Percentiles rank a stretch among this genome's conserved stretches.
Evolutionary conservation across 192 early-diverging fungal genomes (phyloP).

Genomic region (Haplosporangium gracile): DNA sequence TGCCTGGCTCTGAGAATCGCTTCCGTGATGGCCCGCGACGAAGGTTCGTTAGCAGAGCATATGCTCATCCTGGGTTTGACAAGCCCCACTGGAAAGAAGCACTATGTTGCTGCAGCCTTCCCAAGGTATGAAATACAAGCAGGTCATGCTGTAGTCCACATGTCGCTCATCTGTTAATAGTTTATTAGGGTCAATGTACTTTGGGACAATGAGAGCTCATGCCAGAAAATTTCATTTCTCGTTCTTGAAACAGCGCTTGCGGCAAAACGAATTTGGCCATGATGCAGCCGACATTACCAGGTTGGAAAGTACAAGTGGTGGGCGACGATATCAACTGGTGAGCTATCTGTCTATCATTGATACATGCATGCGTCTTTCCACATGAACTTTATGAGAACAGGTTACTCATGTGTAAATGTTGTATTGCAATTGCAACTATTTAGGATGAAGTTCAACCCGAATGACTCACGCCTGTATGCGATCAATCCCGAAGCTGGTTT

Average conservation of each 20-base stretch:
- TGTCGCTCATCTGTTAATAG: background rate
- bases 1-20: constrained; percentile 49
- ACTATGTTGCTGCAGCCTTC: constrained; percentile 52
- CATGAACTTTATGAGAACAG: background rate
- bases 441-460: constrained; percentile 51
- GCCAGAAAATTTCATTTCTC: background rate
- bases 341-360: background rate
- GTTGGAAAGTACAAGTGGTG: constrained; percentile 53
- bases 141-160: background rate
- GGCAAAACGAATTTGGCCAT: constrained; percentile 56
- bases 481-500: constrained; percentile 57
- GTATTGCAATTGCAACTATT: too few species aligned
- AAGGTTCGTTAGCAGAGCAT: constrained; percentile 51
- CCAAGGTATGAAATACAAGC: constrained; percentile 22
- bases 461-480: constrained; percentile 48
- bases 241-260: constrained; percentile 28
- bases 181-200: background rate
- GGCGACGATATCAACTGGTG: constrained; percentile 56
- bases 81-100: constrained; percentile 50
- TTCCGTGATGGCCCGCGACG: constrained; percentile 53
- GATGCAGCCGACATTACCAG: constrained; percentile 48
- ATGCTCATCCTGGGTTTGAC: constrained; percentile 53
- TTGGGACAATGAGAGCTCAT: background rate
- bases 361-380: too few species aligned
- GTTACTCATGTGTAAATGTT: background rate